These are phyloP conservation scores for Annona squamosa DNA, from an alignment of 164 flowering plant genomes.

Conservation along the genomic window DNA sequence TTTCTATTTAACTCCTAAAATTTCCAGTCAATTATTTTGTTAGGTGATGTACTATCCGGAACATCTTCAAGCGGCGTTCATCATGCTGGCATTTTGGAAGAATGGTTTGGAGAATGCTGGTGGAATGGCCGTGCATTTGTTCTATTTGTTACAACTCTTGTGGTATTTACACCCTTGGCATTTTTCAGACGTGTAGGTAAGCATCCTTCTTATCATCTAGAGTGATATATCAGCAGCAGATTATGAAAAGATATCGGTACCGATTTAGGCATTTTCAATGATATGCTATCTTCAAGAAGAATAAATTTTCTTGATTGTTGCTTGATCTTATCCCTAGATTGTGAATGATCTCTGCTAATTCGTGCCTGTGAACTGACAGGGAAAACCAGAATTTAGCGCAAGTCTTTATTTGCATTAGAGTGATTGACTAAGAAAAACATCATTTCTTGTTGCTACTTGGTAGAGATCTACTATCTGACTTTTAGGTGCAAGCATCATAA, in stretches of 20 bases:
- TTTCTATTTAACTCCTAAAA: not conserved
- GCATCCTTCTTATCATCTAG: conserved; percentile 7
- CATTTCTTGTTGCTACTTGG: too few species aligned
- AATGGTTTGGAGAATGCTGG: conserved; percentile 92
- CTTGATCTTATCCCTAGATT: not conserved
- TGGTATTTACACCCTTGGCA: conserved; percentile 66
- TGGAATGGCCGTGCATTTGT: conserved; percentile 78
- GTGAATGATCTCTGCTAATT: too few species aligned
- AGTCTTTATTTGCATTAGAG: too few species aligned
- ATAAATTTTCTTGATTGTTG: not conserved
- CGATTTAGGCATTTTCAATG: too few species aligned
- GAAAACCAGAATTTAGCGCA: too few species aligned
- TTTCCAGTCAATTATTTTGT: not conserved
- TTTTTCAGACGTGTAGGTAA: conserved; percentile 79
- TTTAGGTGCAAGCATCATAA: too few species aligned
- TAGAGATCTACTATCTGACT: too few species aligned
- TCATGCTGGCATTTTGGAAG: conserved; percentile 81
- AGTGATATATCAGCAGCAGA: not conserved
- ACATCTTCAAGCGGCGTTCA: conserved; percentile 70
- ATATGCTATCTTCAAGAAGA: too few species aligned
- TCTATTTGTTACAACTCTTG: conserved; percentile 63
- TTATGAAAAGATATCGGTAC: not conserved
- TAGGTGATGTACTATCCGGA: conserved; percentile 94
- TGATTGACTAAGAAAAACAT: too few species aligned
- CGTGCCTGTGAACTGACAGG: too few species aligned